Percentiles rank a stretch among this genome's conserved stretches.
These are phyloP conservation scores for Fusarium foetens DNA, from an alignment of 2,329 filamentous ascomycete species.

Conservation along the genomic window DNA sequence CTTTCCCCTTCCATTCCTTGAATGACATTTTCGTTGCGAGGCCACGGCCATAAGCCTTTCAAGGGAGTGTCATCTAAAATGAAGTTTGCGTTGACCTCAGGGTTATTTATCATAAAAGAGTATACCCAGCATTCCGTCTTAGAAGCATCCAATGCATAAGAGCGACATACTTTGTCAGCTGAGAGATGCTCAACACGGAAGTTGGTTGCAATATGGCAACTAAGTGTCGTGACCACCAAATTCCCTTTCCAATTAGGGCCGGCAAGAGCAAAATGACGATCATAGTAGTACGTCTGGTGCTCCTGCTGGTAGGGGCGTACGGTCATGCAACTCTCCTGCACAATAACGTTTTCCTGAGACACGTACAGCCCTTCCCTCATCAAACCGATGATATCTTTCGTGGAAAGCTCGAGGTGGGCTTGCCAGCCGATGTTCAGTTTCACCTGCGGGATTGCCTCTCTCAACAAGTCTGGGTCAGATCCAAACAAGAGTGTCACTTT, in stretches of 20 bases:
- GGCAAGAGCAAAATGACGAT: background rate
- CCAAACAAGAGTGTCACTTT: rapidly evolving
- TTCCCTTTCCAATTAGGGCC: background rate
- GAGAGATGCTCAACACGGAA: background rate
- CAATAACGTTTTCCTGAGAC: rapidly evolving
- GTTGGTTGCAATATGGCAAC: rapidly evolving
- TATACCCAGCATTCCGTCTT: background rate
- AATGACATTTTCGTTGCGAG: rapidly evolving
- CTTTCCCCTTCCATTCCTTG: rapidly evolving
- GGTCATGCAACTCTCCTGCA: background rate
- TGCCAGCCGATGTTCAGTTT: rapidly evolving
- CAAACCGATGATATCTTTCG: background rate
- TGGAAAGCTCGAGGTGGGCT: background rate
- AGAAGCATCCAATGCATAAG: rapidly evolving
- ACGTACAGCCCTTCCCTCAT: background rate
- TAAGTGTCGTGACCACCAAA: background rate
- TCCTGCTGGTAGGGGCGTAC: rapidly evolving
- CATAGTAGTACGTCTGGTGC: rapidly evolving
- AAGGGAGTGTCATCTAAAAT: background rate
- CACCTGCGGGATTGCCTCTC: rapidly evolving
- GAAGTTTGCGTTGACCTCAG: background rate
- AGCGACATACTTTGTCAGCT: rapidly evolving
- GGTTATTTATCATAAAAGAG: rapidly evolving
- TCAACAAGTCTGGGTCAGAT: background rate
- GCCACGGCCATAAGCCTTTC: slow-evolving; percentile 2